These are phyloP conservation scores for Claviceps pazoutovae DNA, from an alignment of 2,329 filamentous ascomycete species.

Conservation along the genomic window DNA sequence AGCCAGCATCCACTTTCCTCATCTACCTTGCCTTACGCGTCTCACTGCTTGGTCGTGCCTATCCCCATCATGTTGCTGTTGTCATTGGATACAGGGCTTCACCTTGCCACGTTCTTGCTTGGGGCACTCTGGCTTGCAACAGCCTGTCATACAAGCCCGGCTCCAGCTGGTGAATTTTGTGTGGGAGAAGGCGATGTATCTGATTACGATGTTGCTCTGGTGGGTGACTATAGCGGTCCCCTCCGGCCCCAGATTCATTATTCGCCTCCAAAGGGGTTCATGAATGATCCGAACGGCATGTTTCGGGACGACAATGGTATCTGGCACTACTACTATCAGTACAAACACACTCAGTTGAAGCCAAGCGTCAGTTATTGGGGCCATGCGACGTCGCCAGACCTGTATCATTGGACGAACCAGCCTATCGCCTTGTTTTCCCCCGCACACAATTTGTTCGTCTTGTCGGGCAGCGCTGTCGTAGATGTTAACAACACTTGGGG, in stretches of 20 bases:
- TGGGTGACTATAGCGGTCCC: constrained; percentile 1
- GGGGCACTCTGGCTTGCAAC: neutral
- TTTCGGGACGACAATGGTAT: constrained; percentile 41
- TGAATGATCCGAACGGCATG: neutral
- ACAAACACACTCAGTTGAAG: constrained; percentile 25
- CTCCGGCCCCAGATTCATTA: constrained; percentile 9
- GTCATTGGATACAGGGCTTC: neutral
- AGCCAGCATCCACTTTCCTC: too few species aligned
- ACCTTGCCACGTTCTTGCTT: neutral
- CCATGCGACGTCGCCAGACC: constrained; percentile 46
- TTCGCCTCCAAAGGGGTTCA: constrained; percentile 4
- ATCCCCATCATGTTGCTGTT: too few species aligned
- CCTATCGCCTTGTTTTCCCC: constrained; percentile 44
- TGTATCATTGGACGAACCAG: constrained; percentile 52
- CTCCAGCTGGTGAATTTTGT: neutral
- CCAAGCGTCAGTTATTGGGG: constrained; percentile 53
- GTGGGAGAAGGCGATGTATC: constrained; percentile 9
- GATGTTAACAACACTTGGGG: constrained; percentile 52
- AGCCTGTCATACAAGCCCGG: neutral
- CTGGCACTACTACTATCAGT: constrained; percentile 55
- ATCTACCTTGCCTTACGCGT: too few species aligned
- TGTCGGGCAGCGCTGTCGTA: constrained; percentile 41
- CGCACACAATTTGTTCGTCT: constrained; percentile 30
- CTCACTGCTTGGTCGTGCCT: too few species aligned
- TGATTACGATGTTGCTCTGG: constrained; percentile 9